A percentile compares a stretch with the other conserved stretches of the same genome.
Evolutionary conservation across 345 rosid genomes (phyloP).

Genomic region (Linum usitatissimum): DNA sequence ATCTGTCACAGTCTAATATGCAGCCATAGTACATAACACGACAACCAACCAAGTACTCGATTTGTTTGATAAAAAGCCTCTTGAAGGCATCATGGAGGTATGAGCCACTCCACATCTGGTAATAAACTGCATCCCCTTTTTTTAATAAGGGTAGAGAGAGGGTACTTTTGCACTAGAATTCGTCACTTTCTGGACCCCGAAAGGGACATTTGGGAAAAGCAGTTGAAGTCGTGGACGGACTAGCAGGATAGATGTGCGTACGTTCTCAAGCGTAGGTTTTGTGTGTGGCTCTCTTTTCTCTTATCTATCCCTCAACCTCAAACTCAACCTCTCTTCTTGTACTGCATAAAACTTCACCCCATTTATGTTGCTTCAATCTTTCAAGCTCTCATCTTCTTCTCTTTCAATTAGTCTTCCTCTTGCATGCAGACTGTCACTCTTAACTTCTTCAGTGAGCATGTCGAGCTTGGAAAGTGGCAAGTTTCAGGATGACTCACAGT

Average conservation of each 20-base stretch:
- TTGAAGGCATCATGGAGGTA: slow-evolving; percentile 4
- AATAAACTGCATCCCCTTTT: neutral
- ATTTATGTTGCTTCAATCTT: slow-evolving; percentile 13
- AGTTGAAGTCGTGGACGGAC: slow-evolving; percentile 53
- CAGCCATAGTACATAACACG: no score
- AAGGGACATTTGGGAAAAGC: slow-evolving; percentile 22
- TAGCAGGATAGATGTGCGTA: slow-evolving; percentile 31
- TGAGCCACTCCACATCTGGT: slow-evolving; percentile 21
- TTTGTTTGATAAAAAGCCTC: neutral
- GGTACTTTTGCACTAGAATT: slow-evolving; percentile 11
- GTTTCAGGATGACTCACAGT: slow-evolving; percentile 26
- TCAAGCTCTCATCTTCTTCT: slow-evolving; percentile 4
- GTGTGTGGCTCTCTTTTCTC: slow-evolving; percentile 97
- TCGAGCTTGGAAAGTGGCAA: slow-evolving; percentile 29
- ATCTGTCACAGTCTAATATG: no score
- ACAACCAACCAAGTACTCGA: slow-evolving; percentile 15
- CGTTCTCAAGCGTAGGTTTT: slow-evolving; percentile 46
- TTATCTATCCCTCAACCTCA: slow-evolving; percentile 34
- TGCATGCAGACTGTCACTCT: neutral
- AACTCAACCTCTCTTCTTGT: slow-evolving; percentile 11
- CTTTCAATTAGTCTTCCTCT: neutral
- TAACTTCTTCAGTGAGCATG: slow-evolving; percentile 20
- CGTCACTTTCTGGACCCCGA: slow-evolving; percentile 9
- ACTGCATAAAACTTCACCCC: slow-evolving; percentile 1
- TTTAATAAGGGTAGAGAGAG: neutral